A percentile compares a stretch with the other conserved stretches of the same genome.
phyloP scores from a whole-genome alignment of 2,329 filamentous ascomycete genomes.

The Fusarium newnesense region DNA sequence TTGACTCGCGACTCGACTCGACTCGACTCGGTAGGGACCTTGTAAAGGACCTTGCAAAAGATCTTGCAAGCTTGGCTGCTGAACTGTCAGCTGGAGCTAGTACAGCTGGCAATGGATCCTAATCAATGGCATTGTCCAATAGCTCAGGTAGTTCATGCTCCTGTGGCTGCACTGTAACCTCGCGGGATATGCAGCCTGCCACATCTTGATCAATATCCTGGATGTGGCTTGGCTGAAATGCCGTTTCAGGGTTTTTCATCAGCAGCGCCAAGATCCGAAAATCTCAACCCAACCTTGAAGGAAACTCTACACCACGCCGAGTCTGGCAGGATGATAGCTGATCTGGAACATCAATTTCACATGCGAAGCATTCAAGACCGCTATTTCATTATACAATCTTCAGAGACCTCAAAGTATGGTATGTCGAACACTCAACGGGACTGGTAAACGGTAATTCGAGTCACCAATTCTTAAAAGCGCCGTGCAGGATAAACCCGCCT shows the following conservation, averaged over 20 bases:
- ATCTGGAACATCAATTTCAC: background rate
- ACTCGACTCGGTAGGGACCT: background rate
- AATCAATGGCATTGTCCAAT: background rate
- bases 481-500: constrained; percentile 55
- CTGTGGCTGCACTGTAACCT: constrained; percentile 2
- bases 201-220: background rate
- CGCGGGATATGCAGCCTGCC: background rate
- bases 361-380: background rate
- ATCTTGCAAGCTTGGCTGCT: background rate
- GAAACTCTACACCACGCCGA: background rate
- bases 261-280: background rate
- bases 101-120: background rate
- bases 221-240: constrained; percentile 9
- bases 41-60: background rate
- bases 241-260: background rate
- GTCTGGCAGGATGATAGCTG: background rate
- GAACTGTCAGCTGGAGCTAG: constrained; percentile 3
- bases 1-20: background rate
- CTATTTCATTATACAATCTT: background rate
- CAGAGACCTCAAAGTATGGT: constrained; percentile 1
- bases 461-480: constrained; percentile 74
- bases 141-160: constrained; percentile 5
- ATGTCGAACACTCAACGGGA: constrained; percentile 74
- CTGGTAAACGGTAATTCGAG: constrained; percentile 65
- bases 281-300: background rate